Evolutionary conservation across 2,329 filamentous ascomycete genomes (phyloP).

Genomic region (Magnaporthales sp.): DNA sequence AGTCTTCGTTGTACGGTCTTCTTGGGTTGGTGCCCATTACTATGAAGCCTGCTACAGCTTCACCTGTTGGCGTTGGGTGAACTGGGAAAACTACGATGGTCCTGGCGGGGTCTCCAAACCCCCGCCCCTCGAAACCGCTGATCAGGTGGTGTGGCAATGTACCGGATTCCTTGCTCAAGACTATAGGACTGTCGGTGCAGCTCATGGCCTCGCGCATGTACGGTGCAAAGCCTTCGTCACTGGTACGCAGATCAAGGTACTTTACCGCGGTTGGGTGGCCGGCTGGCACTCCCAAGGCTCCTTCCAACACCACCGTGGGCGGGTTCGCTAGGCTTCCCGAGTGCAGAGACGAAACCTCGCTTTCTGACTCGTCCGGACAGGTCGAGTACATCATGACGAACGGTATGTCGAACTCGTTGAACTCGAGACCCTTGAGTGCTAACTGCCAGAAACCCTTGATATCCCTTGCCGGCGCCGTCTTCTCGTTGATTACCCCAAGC

Average conservation of each 20-base stretch:
- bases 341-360: conserved; percentile 12
- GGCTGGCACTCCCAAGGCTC: conserved; percentile 34
- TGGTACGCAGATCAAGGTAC: conserved; percentile 25
- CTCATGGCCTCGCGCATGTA: conserved; percentile 29
- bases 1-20: conserved; percentile 65
- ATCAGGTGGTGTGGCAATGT: conserved; percentile 51
- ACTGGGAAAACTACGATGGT: conserved; percentile 62
- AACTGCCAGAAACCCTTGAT: conserved; percentile 39
- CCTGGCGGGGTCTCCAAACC: conserved; percentile 55
- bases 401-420: conserved; percentile 38
- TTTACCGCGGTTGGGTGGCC: conserved; percentile 31
- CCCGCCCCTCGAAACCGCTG: conserved; percentile 50
- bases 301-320: conserved; percentile 29
- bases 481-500: conserved; percentile 37
- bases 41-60: conserved; percentile 58
- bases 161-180: conserved; percentile 34
- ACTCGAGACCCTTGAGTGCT: conserved; percentile 32
- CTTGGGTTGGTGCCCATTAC: conserved; percentile 63
- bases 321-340: conserved; percentile 22
- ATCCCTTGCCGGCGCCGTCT: conserved; percentile 30
- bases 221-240: conserved; percentile 27
- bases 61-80: conserved; percentile 50
- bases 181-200: conserved; percentile 25
- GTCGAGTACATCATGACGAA: conserved; percentile 42
- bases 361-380: conserved; percentile 25